Conservation (phyloP, 805 yeast species). For the Spathaspora girioi region DNA sequence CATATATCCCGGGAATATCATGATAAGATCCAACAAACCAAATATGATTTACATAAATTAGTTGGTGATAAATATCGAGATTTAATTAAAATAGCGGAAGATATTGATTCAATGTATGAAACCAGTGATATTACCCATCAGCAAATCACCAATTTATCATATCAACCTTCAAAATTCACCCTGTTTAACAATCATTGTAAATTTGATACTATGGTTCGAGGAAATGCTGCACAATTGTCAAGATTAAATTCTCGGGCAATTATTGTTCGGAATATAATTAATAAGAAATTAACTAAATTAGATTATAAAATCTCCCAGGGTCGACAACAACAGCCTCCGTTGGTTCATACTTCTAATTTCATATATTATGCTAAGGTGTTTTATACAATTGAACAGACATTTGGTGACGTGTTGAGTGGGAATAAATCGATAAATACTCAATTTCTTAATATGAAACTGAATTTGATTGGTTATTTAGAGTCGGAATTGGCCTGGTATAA, state of each 20-base stretch:
- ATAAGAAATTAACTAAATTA: slow-evolving; percentile 25
- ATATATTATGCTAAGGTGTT: slow-evolving; percentile 32
- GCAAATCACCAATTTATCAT: slow-evolving; percentile 28
- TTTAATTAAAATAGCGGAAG: slow-evolving; percentile 42
- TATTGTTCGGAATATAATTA: slow-evolving; percentile 26
- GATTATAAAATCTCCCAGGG: slow-evolving; percentile 21
- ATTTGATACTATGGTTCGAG: slow-evolving; percentile 18
- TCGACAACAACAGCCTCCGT: slow-evolving; percentile 9
- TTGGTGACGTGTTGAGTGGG: slow-evolving; percentile 14
- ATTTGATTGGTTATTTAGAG: slow-evolving; percentile 23
- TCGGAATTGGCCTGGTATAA: slow-evolving; percentile 21
- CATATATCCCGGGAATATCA: slow-evolving; percentile 25
- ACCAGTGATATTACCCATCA: slow-evolving; percentile 19
- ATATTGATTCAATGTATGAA: slow-evolving; percentile 29
- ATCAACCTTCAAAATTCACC: slow-evolving; percentile 23
- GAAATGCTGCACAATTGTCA: slow-evolving; percentile 14
- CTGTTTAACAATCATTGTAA: slow-evolving; percentile 18
- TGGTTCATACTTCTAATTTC: slow-evolving; percentile 22
- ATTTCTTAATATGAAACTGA: slow-evolving; percentile 18
- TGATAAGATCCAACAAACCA: slow-evolving; percentile 23
- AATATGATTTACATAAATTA: slow-evolving; percentile 29
- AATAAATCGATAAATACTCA: slow-evolving; percentile 11
- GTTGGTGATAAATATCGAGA: slow-evolving; percentile 42
- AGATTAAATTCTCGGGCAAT: slow-evolving; percentile 17
- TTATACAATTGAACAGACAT: slow-evolving; percentile 24